phyloP scores from a whole-genome alignment of 1,139 yeast genomes.

The Geotrichum australiense region DNA sequence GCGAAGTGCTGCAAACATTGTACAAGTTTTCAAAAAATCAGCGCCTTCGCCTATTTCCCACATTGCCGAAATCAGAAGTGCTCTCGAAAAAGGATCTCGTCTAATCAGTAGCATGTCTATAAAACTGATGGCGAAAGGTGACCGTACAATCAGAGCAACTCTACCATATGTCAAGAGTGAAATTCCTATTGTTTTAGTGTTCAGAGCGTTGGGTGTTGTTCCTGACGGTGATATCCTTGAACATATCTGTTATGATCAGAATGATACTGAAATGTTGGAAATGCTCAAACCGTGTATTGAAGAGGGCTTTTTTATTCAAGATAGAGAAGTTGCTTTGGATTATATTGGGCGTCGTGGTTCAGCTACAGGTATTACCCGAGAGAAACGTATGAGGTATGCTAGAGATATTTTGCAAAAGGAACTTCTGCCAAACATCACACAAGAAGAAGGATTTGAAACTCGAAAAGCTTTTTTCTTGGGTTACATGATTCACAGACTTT shows the following conservation, averaged over 20 bases:
- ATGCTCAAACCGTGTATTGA: constrained; percentile 99
- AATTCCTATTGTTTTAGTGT: constrained; percentile 92
- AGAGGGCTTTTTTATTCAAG: constrained; percentile 97
- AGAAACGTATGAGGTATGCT: constrained; percentile 97
- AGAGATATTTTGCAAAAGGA: constrained; percentile 94
- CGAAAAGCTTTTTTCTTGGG: constrained; percentile 96
- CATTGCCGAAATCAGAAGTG: constrained; percentile 93
- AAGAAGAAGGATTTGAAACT: constrained; percentile 93
- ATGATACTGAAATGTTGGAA: constrained; percentile 99
- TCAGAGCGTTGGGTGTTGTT: constrained; percentile 95
- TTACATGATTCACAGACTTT: constrained; percentile 91
- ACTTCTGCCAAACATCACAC: constrained; percentile 93
- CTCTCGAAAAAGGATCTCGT: constrained; percentile 94
- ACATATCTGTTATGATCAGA: constrained; percentile 95
- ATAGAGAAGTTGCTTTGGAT: constrained; percentile 95
- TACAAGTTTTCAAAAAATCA: constrained; percentile 95
- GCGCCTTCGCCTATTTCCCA: constrained; percentile 97
- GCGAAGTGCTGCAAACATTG: constrained; percentile 96
- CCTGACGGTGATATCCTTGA: constrained; percentile 98
- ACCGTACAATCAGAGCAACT: constrained; percentile 85
- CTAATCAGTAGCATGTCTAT: constrained; percentile 91
- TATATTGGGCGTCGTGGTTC: constrained; percentile 98
- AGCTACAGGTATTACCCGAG: constrained; percentile 87
- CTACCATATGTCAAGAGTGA: constrained; percentile 95
- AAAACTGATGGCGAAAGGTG: constrained; percentile 80